Percentiles rank a stretch among this genome's conserved stretches.
Conservation (phyloP, 306 rosid species). For the Malus orientalis region DNA sequence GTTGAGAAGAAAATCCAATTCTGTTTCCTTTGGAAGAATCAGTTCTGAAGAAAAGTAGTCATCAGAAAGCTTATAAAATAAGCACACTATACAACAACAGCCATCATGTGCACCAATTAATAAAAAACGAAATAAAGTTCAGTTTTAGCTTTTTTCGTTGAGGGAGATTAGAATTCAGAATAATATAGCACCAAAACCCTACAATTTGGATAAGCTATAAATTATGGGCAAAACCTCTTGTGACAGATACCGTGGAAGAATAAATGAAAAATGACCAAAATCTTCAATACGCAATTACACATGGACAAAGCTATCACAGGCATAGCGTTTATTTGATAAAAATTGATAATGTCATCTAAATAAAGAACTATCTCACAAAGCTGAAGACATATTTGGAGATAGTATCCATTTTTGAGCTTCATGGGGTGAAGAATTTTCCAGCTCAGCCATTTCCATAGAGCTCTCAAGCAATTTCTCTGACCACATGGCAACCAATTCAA, state of each 20-base stretch:
- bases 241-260: background rate
- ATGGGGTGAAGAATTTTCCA: constrained; percentile 87
- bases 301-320: constrained; percentile 6
- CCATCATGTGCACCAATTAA: background rate
- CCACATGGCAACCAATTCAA: constrained; percentile 72
- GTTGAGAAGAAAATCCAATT: constrained; percentile 81
- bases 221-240: background rate
- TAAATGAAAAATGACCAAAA: constrained; percentile 7
- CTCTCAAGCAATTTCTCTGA: constrained; percentile 74
- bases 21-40: constrained; percentile 51
- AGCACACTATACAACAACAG: background rate
- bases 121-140: background rate
- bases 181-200: background rate
- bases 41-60: constrained; percentile 32
- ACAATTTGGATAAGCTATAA: background rate
- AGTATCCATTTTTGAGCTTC: constrained; percentile 89
- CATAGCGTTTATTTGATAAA: constrained; percentile 6
- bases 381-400: constrained; percentile 50
- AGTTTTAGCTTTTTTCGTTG: background rate
- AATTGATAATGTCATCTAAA: background rate
- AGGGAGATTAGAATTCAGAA: background rate
- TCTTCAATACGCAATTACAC: background rate
- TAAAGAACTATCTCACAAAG: constrained; percentile 33
- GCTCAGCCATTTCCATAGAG: constrained; percentile 94
- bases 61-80: background rate